Percentiles rank a stretch among this genome's conserved stretches.
Evolutionary conservation across 768 basidiomycete genomes (phyloP).

Genomic region (Trametes sanguinea): DNA sequence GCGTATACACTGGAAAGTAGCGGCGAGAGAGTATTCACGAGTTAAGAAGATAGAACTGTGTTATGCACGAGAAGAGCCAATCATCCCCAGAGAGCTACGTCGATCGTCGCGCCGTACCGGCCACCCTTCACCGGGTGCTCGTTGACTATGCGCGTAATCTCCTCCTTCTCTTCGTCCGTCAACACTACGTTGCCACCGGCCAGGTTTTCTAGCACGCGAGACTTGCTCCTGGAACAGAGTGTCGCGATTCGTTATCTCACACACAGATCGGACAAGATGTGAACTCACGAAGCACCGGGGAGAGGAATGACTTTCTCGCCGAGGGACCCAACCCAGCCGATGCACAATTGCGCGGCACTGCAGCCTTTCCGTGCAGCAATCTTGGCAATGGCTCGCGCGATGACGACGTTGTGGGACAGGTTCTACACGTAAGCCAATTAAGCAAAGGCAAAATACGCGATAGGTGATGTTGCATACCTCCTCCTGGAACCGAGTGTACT

Average conservation of each 20-base stretch:
- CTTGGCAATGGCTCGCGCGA: slow-evolving; percentile 41
- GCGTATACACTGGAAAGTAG: background rate
- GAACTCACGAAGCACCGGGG: slow-evolving; percentile 44
- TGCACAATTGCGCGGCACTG: slow-evolving; percentile 39
- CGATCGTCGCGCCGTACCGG: slow-evolving; percentile 34
- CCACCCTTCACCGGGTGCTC: slow-evolving; percentile 39
- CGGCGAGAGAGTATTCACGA: background rate
- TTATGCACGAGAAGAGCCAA: background rate
- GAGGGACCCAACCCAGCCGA: slow-evolving; percentile 40
- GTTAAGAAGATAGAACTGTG: no score
- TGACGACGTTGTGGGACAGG: slow-evolving; percentile 36
- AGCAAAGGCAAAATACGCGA: slow-evolving; percentile 4
- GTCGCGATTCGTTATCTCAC: background rate
- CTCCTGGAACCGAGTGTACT: slow-evolving; percentile 11
- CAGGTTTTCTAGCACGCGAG: slow-evolving; percentile 45
- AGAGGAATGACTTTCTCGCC: slow-evolving; percentile 46
- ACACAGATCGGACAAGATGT: background rate
- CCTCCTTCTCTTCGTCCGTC: slow-evolving; percentile 35
- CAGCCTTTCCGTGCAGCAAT: slow-evolving; percentile 44
- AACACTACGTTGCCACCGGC: slow-evolving; percentile 35
- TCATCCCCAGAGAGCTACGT: slow-evolving; percentile 36
- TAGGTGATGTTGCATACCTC: slow-evolving; percentile 25
- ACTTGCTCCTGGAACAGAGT: slow-evolving; percentile 30
- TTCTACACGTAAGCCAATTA: background rate
- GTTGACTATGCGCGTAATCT: slow-evolving; percentile 41